Evolutionary conservation across 2,329 filamentous ascomycete genomes (phyloP).

Genomic region (Sclerotinia borealis): DNA sequence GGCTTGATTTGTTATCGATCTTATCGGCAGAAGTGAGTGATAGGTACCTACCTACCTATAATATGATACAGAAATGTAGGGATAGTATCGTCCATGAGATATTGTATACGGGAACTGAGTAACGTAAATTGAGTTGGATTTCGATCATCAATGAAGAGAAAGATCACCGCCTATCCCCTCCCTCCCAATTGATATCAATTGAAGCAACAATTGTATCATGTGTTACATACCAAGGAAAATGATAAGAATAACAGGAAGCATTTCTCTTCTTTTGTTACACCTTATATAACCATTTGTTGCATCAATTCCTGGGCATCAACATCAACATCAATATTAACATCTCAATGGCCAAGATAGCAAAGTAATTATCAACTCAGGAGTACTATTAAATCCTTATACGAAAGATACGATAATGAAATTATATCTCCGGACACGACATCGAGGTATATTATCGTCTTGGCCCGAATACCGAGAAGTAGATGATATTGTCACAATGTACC

Average conservation of each 20-base stretch:
- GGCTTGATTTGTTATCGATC: no score
- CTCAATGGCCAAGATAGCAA: background rate
- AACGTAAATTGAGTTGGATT: background rate
- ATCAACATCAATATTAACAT: no score
- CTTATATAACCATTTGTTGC: background rate
- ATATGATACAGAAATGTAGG: no score
- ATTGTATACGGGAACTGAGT: background rate
- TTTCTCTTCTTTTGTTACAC: background rate
- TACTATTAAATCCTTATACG: background rate
- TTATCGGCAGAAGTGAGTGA: no score
- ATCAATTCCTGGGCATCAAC: background rate
- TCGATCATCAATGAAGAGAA: no score
- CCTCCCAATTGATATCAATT: background rate
- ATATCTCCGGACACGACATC: background rate
- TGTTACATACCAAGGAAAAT: background rate
- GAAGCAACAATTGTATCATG: background rate
- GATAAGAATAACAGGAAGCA: background rate
- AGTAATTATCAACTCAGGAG: background rate
- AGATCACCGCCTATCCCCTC: no score
- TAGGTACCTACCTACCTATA: no score
- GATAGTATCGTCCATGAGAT: no score
- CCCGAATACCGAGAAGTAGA: background rate
- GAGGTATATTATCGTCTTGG: background rate
- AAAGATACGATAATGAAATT: background rate
- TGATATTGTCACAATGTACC: background rate